Conservation (phyloP, 352 stramenopile genomes). For the Globisporangium paddicum region DNA sequence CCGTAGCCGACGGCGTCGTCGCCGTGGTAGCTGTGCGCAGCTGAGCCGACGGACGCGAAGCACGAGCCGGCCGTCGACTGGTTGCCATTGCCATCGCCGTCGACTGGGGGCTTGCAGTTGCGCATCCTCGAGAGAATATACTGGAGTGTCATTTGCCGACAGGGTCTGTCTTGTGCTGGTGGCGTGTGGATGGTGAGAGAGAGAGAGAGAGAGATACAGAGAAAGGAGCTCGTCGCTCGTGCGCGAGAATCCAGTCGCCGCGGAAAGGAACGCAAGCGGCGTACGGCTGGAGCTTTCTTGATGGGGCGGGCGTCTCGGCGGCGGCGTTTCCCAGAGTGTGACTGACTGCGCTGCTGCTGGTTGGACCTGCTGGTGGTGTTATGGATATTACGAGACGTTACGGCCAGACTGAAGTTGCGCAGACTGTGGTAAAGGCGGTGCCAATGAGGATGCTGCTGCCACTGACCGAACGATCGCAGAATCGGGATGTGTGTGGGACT, state of each 20-base stretch:
- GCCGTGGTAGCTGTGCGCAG: constrained; percentile 76
- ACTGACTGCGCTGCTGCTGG: no score
- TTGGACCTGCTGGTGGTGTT: not conserved
- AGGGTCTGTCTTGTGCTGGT: not conserved
- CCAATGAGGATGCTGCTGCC: not conserved
- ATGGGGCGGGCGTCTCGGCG: constrained; percentile 1
- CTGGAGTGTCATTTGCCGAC: constrained; percentile 24
- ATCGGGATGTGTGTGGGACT: not conserved
- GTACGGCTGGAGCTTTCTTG: not conserved
- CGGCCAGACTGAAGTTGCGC: not conserved
- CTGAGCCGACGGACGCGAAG: constrained; percentile 75
- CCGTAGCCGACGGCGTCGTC: constrained; percentile 86
- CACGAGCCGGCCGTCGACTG: constrained; percentile 15
- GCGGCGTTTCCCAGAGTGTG: constrained; percentile 8
- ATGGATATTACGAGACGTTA: not conserved
- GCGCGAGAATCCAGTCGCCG: constrained; percentile 3
- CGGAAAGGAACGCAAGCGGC: not conserved
- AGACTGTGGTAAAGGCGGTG: not conserved
- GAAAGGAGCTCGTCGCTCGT: not conserved
- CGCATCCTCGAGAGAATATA: constrained; percentile 75
- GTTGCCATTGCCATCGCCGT: constrained; percentile 15
- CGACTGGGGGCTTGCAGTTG: constrained; percentile 54
- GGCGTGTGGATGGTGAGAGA: not conserved
- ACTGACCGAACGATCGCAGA: constrained; percentile 3
- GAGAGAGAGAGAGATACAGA: not conserved